Evolutionary conservation across 352 stramenopile species (phyloP).

Genomic region (Pythium biforme): DNA sequence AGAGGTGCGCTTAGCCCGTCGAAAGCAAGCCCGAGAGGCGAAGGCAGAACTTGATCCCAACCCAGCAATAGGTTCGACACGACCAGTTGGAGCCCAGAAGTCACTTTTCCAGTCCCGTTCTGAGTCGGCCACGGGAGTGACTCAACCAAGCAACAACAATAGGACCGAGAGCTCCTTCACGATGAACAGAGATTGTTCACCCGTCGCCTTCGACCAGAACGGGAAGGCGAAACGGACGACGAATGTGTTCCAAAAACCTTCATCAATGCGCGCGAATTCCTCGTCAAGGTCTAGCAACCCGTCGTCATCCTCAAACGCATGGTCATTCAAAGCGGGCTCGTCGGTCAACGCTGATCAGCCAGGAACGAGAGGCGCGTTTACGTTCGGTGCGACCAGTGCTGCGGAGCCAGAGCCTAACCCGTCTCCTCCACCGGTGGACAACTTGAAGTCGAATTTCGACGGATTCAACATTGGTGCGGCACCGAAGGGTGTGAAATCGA

Average conservation of each 20-base stretch:
- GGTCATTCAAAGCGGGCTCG: background rate
- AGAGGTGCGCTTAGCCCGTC: constrained; percentile 13
- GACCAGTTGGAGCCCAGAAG: constrained; percentile 10
- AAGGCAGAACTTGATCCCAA: background rate
- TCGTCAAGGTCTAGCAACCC: background rate
- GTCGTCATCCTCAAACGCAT: background rate
- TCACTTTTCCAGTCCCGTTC: constrained; percentile 5
- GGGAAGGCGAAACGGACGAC: constrained; percentile 13
- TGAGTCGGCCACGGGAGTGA: background rate
- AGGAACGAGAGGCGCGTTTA: constrained; percentile 14
- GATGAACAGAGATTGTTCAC: background rate
- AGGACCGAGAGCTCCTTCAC: background rate
- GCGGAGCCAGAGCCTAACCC: constrained; percentile 11
- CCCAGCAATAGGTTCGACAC: background rate
- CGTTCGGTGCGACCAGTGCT: background rate
- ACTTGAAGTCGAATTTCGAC: constrained; percentile 32
- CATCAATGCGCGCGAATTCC: background rate
- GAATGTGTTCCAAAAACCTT: constrained; percentile 22
- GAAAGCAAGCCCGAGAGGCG: constrained; percentile 17
- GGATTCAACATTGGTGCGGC: constrained; percentile 25
- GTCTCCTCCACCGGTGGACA: constrained; percentile 18
- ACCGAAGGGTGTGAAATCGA: background rate
- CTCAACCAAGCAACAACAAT: background rate
- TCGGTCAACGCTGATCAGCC: background rate
- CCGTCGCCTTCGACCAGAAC: constrained; percentile 3